These are phyloP conservation scores for Chaetomium strumarium DNA, from an alignment of 2,329 filamentous ascomycete species.

Conservation along the genomic window DNA sequence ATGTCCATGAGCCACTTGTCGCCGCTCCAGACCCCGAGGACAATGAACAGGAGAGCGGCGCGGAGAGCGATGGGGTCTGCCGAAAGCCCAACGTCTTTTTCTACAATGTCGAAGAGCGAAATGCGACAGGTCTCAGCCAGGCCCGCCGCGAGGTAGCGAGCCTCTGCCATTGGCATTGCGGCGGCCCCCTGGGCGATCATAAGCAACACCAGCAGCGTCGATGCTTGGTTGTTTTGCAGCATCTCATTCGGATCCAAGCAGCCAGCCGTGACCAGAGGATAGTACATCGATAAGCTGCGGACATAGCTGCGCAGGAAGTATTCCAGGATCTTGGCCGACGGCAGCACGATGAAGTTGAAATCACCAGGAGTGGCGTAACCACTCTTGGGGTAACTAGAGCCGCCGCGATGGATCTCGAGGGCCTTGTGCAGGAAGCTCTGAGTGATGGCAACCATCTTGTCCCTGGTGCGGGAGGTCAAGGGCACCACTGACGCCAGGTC, in stretches of 20 bases:
- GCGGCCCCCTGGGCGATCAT: constrained; percentile 69
- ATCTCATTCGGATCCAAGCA: constrained; percentile 61
- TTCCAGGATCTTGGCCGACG: constrained; percentile 60
- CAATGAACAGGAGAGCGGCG: constrained; percentile 61
- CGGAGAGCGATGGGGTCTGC: constrained; percentile 59
- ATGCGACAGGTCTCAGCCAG: constrained; percentile 67
- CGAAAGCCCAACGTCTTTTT: constrained; percentile 64
- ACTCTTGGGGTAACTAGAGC: constrained; percentile 36
- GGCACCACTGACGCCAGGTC: constrained; percentile 40
- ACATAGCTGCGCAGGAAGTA: constrained; percentile 62
- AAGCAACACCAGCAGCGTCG: constrained; percentile 59
- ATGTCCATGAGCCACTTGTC: constrained; percentile 77
- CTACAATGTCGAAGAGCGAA: constrained; percentile 64
- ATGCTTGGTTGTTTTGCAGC: constrained; percentile 59
- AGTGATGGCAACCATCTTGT: constrained; percentile 66
- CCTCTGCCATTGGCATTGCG: constrained; percentile 58
- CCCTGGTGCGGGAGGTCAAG: constrained; percentile 47
- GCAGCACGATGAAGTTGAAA: constrained; percentile 60
- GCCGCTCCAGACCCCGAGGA: constrained; percentile 65
- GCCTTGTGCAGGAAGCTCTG: constrained; percentile 66
- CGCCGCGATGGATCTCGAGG: constrained; percentile 58
- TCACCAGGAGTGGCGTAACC: constrained; percentile 42
- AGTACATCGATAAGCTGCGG: constrained; percentile 61
- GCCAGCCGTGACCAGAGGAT: constrained; percentile 54
- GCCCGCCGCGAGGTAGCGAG: constrained; percentile 58